A percentile compares a stretch with the other conserved stretches of the same genome.
These are phyloP conservation scores for Podospora bellae-mahoneyi DNA, from an alignment of 495 filamentous ascomycete genomes.

Conservation along the genomic window DNA sequence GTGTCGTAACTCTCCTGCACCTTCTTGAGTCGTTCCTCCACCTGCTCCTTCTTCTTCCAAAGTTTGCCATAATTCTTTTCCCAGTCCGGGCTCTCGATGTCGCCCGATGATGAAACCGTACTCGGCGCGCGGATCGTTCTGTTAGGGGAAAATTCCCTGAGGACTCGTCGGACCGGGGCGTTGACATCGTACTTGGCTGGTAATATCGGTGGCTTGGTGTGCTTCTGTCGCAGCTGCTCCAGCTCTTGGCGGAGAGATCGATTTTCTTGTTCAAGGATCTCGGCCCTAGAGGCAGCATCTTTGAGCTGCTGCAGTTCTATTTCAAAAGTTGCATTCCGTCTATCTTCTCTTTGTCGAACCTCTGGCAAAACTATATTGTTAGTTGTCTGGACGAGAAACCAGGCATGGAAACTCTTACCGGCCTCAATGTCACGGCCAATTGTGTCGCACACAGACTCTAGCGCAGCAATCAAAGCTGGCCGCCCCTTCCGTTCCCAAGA, in stretches of 20 bases:
- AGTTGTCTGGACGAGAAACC: slow-evolving; percentile 12
- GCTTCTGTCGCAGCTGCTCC: slow-evolving; percentile 25
- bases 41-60: neutral
- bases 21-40: neutral
- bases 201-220: neutral
- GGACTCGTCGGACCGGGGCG: slow-evolving; percentile 11
- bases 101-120: neutral
- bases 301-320: slow-evolving; percentile 34
- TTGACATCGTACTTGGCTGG: neutral
- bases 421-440: slow-evolving; percentile 36
- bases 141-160: slow-evolving; percentile 25
- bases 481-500: slow-evolving; percentile 40
- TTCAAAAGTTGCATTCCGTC: slow-evolving; percentile 16
- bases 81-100: slow-evolving; percentile 2
- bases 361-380: slow-evolving; percentile 17
- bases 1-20: slow-evolving; percentile 5
- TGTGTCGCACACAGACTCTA: slow-evolving; percentile 39
- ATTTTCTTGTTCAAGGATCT: slow-evolving; percentile 38
- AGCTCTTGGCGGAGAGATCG: slow-evolving; percentile 34
- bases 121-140: slow-evolving; percentile 12
- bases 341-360: slow-evolving; percentile 18
- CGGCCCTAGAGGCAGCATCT: slow-evolving; percentile 24
- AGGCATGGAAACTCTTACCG: slow-evolving; percentile 23
- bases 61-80: slow-evolving; percentile 30
- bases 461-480: slow-evolving; percentile 39